Evolutionary conservation across 2,329 filamentous ascomycete genomes (phyloP).

Genomic region (Calonectria pseudoreteaudii): DNA sequence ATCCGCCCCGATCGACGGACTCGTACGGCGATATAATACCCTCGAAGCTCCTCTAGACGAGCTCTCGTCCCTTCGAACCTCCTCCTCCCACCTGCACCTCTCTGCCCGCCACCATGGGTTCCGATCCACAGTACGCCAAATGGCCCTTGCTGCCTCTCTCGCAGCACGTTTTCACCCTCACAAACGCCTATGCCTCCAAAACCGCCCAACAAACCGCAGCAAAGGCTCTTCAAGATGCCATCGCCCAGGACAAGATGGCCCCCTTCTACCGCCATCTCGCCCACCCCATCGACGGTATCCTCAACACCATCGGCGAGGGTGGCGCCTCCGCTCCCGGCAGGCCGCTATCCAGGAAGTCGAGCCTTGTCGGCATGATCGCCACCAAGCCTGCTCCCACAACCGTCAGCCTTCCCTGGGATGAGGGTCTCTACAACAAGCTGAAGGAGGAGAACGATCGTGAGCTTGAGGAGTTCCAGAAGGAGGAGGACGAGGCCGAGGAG

Average conservation of each 20-base stretch:
- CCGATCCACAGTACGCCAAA: conserved; percentile 87
- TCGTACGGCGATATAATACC: background rate
- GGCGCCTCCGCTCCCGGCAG: conserved; percentile 63
- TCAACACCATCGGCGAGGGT: conserved; percentile 81
- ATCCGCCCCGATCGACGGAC: background rate
- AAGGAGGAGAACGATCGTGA: conserved; percentile 83
- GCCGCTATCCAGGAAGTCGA: conserved; percentile 74
- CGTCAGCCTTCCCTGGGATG: conserved; percentile 88
- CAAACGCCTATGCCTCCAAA: conserved; percentile 79
- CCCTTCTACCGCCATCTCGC: conserved; percentile 87
- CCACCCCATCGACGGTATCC: conserved; percentile 83
- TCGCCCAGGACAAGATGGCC: conserved; percentile 86
- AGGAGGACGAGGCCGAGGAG: conserved; percentile 94
- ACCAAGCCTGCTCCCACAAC: conserved; percentile 73
- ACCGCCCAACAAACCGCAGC: conserved; percentile 76
- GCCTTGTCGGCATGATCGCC: conserved; percentile 80
- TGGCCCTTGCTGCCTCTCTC: conserved; percentile 85
- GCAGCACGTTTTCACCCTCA: conserved; percentile 89
- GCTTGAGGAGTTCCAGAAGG: conserved; percentile 81
- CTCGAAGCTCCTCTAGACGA: background rate
- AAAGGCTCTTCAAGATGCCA: conserved; percentile 84
- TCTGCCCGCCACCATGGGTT: conserved; percentile 68
- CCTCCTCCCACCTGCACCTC: conserved; percentile 35
- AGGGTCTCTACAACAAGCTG: conserved; percentile 83
- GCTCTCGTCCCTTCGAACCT: conserved; percentile 2